phyloP scores from a whole-genome alignment of 176 grass and related monocot species.

The Ananas comosus region DNA sequence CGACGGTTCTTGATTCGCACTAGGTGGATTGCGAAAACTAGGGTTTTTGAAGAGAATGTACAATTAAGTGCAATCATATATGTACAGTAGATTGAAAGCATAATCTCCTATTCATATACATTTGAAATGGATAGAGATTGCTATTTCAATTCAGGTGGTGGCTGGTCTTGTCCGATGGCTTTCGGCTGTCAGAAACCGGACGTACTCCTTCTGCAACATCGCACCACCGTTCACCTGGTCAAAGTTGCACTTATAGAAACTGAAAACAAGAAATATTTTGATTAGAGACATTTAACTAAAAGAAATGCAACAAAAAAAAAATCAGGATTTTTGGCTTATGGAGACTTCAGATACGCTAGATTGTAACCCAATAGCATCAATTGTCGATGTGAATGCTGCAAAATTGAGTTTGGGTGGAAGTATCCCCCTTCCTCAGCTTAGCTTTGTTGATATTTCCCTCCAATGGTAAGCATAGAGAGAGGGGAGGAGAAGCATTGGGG shows the following conservation, averaged over 20 bases:
- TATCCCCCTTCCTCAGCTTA: too few relatives aligned
- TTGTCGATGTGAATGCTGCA: too few relatives aligned
- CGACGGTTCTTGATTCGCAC: too few relatives aligned
- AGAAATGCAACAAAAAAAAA: neutral
- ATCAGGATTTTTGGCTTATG: neutral
- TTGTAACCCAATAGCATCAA: too few relatives aligned
- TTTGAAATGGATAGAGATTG: neutral
- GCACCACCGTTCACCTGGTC: constrained; percentile 73
- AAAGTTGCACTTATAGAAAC: constrained; percentile 82
- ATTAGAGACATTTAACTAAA: neutral
- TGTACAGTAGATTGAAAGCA: neutral
- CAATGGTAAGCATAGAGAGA: too few relatives aligned
- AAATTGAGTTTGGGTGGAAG: too few relatives aligned
- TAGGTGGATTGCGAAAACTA: neutral
- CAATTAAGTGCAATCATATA: neutral
- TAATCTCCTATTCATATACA: constrained; percentile 1
- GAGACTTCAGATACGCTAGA: too few relatives aligned
- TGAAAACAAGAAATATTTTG: constrained; percentile 16
- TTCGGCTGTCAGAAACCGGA: constrained; percentile 45
- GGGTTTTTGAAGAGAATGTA: neutral
- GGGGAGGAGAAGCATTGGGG: too few relatives aligned
- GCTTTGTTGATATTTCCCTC: too few relatives aligned
- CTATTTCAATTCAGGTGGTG: neutral
- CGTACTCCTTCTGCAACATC: constrained; percentile 70
- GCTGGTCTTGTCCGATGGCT: neutral